phyloP scores from a whole-genome alignment of 345 rosid species.

The Gossypium bickii region DNA sequence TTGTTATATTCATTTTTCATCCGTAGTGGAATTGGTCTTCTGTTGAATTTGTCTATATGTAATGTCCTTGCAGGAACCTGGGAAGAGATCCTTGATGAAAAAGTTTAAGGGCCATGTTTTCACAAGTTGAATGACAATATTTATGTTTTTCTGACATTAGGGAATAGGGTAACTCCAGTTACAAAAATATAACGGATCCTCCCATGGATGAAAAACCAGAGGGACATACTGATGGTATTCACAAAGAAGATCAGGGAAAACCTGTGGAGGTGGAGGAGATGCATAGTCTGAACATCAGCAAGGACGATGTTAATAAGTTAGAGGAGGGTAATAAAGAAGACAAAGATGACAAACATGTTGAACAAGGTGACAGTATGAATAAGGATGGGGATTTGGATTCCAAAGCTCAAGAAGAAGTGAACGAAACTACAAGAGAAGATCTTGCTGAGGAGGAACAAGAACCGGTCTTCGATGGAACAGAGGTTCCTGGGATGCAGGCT shows the following conservation, averaged over 20 bases:
- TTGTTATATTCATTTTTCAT: background rate
- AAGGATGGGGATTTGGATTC: constrained; percentile 21
- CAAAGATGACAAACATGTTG: constrained; percentile 18
- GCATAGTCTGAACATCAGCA: constrained; percentile 22
- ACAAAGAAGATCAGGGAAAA: constrained; percentile 21
- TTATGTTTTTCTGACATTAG: constrained; percentile 14
- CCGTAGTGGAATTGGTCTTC: background rate
- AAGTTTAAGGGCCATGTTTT: constrained; percentile 15
- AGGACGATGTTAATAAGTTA: constrained; percentile 15
- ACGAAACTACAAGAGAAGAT: constrained; percentile 26
- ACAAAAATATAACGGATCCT: constrained; percentile 16
- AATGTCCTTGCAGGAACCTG: constrained; percentile 18
- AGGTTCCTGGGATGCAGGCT: constrained; percentile 43
- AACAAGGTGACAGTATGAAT: constrained; percentile 21
- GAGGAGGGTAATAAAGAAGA: constrained; percentile 20
- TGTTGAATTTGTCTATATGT: background rate
- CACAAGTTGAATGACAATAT: constrained; percentile 13
- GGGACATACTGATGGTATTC: constrained; percentile 19
- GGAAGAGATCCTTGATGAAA: background rate
- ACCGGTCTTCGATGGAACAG: constrained; percentile 49
- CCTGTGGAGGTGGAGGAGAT: constrained; percentile 28
- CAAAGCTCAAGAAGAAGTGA: constrained; percentile 25
- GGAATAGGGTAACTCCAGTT: constrained; percentile 24
- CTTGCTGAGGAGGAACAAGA: constrained; percentile 31
- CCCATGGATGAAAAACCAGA: constrained; percentile 24